phyloP scores from a whole-genome alignment of 805 yeast species.

The Hanseniaspora meyeri region DNA sequence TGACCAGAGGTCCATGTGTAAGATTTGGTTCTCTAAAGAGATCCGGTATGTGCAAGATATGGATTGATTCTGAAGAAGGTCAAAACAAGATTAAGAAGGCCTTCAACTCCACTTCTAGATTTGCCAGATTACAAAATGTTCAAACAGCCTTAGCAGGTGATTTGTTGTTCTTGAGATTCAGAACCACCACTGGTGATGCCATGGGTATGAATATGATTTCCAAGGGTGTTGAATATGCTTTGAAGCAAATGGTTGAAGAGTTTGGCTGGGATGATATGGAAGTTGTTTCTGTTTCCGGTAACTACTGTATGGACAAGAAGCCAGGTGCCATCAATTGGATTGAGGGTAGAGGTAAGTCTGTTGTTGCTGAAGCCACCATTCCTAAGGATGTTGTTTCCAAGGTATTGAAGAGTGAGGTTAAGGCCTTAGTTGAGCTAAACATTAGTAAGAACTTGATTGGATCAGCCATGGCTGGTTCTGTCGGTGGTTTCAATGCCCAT shows the following conservation, averaged over 20 bases:
- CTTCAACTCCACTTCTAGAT: constrained; percentile 91
- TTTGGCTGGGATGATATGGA: constrained; percentile 92
- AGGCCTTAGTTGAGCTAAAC: constrained; percentile 81
- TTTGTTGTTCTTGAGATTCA: constrained; percentile 74
- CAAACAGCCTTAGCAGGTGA: constrained; percentile 93
- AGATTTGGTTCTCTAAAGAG: constrained; percentile 68
- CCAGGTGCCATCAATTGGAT: constrained; percentile 99
- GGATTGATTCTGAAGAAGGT: constrained; percentile 95
- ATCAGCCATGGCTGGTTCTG: constrained; percentile 94
- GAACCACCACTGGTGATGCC: constrained; percentile 99
- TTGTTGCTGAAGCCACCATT: constrained; percentile 88
- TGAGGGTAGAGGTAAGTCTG: constrained; percentile 96
- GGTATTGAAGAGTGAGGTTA: constrained; percentile 84
- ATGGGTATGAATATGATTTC: constrained; percentile 99
- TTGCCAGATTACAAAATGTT: constrained; percentile 83
- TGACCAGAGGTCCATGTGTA: constrained; percentile 99
- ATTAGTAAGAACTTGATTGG: constrained; percentile 84
- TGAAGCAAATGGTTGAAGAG: constrained; percentile 72
- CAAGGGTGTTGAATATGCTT: constrained; percentile 85
- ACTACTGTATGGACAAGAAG: constrained; percentile 94
- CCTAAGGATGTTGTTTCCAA: constrained; percentile 69
- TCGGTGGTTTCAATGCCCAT: constrained; percentile 97
- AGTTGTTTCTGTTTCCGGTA: constrained; percentile 86
- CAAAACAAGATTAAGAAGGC: constrained; percentile 69
- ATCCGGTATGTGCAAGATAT: constrained; percentile 87